A percentile compares a stretch with the other conserved stretches of the same genome.
These are phyloP conservation scores for Earliella scabrosa DNA, from an alignment of 1,284 basidiomycete species.

Conservation along the genomic window DNA sequence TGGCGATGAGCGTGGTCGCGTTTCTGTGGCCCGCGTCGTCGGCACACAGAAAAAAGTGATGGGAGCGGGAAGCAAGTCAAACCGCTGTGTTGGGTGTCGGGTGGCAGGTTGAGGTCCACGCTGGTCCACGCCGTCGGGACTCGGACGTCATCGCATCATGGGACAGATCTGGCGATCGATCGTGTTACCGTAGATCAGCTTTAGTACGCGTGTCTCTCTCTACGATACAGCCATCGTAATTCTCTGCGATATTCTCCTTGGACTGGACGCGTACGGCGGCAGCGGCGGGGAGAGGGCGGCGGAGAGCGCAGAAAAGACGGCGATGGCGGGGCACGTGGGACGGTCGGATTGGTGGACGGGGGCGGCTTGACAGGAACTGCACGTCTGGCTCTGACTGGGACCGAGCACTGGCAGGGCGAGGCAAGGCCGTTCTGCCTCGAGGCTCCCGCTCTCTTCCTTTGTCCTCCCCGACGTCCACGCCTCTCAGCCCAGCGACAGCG, in stretches of 20 bases:
- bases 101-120: no score
- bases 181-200: background rate
- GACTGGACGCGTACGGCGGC: background rate
- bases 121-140: no score
- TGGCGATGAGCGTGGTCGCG: slow-evolving; percentile 29
- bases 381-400: background rate
- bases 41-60: background rate
- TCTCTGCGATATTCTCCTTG: no score
- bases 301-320: background rate
- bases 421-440: background rate
- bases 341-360: background rate
- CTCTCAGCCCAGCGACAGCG: background rate
- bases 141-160: no score
- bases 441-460: background rate
- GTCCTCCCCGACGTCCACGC: background rate
- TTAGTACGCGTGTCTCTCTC: no score
- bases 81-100: no score
- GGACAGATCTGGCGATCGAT: slow-evolving; percentile 1
- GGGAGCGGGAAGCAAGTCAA: background rate
- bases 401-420: background rate
- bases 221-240: no score
- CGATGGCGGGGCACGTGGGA: background rate
- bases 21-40: slow-evolving; percentile 10
- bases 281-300: background rate
- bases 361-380: background rate